Evolutionary conservation across 179 eudicot species (phyloP).

Genomic region (Camellia oleifera): DNA sequence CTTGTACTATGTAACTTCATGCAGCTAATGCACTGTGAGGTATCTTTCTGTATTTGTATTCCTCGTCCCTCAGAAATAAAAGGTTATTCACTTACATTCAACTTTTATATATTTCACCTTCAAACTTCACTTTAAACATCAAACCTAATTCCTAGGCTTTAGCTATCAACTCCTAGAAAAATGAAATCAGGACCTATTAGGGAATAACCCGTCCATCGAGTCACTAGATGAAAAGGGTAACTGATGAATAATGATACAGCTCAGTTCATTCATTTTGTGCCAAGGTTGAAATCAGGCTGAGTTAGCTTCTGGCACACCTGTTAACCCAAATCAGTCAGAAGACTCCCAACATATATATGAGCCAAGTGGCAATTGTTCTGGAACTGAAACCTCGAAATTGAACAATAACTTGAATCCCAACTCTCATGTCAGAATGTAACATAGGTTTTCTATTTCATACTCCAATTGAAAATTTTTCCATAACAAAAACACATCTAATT

Average conservation of each 20-base stretch:
- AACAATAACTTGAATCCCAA: background rate
- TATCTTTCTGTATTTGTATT: background rate
- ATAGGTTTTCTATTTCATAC: background rate
- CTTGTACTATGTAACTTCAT: background rate
- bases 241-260: background rate
- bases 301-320: background rate
- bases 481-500: background rate
- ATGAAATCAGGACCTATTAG: background rate
- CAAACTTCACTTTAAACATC: background rate
- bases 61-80: background rate
- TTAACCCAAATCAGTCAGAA: background rate
- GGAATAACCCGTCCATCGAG: background rate
- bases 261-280: background rate
- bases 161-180: background rate
- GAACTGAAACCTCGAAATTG: background rate
- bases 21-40: constrained; percentile 5
- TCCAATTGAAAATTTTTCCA: background rate
- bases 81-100: background rate
- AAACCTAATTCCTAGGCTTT: background rate
- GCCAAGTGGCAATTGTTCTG: background rate
- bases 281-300: background rate
- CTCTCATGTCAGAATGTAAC: background rate
- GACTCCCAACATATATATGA: background rate
- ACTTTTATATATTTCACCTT: background rate
- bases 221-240: background rate